These are phyloP conservation scores for Citrus inodora DNA, from an alignment of 345 rosid genomes.

Conservation along the genomic window DNA sequence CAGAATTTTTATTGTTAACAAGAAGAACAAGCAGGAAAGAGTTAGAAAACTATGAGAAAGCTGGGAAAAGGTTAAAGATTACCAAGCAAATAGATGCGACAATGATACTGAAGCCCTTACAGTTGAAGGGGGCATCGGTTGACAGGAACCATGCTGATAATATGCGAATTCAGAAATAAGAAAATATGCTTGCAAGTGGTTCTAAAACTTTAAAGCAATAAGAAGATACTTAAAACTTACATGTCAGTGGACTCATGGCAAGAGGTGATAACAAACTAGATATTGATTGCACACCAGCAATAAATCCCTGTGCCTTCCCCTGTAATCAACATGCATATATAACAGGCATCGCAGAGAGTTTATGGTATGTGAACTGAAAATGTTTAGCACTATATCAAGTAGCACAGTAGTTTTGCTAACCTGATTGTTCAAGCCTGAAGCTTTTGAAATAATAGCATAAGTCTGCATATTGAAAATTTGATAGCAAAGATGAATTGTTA, in stretches of 20 bases:
- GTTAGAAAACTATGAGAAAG: not conserved
- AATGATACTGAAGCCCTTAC: constrained; percentile 52
- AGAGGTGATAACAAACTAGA: constrained; percentile 48
- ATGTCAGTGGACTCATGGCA: constrained; percentile 54
- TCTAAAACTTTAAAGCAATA: not conserved
- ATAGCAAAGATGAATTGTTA: not conserved
- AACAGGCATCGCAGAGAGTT: not conserved
- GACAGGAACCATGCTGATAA: constrained; percentile 49
- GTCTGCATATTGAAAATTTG: constrained; percentile 32
- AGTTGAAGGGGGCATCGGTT: constrained; percentile 44
- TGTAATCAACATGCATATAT: constrained; percentile 4
- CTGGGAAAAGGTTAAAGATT: not conserved
- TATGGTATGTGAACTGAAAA: not conserved
- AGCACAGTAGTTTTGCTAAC: constrained; percentile 18
- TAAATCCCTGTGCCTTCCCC: constrained; percentile 55
- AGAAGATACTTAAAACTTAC: constrained; percentile 18
- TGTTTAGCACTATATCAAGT: not conserved
- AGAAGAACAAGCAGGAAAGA: not conserved
- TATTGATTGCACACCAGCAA: constrained; percentile 46
- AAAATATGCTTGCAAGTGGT: not conserved
- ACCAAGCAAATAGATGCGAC: constrained; percentile 50
- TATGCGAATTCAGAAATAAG: not conserved
- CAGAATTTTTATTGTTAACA: not conserved
- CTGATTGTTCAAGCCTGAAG: constrained; percentile 46
- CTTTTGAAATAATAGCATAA: constrained; percentile 49